A percentile compares a stretch with the other conserved stretches of the same genome.
These are phyloP conservation scores for Exophiala sideris DNA, from an alignment of 2,329 filamentous ascomycete genomes.

Conservation along the genomic window DNA sequence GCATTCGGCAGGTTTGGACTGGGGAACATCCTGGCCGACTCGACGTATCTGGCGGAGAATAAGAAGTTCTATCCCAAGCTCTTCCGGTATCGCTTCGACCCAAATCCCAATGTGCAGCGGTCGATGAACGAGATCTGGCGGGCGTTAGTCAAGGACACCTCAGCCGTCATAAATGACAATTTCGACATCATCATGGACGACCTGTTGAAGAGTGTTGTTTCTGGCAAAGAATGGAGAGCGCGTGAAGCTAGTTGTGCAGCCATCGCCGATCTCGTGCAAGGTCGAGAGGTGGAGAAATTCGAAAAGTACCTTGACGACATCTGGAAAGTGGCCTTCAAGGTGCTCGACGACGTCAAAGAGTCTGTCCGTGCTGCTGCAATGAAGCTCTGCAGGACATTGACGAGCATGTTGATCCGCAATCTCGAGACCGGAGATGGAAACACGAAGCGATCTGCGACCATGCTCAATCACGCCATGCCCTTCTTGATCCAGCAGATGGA, in stretches of 20 bases:
- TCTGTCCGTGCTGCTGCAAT: constrained; percentile 79
- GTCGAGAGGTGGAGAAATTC: constrained; percentile 71
- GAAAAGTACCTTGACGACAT: constrained; percentile 80
- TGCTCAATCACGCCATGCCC: constrained; percentile 83
- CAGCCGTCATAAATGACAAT: constrained; percentile 69
- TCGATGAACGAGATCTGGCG: constrained; percentile 99
- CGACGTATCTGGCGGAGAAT: constrained; percentile 71
- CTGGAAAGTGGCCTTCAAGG: constrained; percentile 81
- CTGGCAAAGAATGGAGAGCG: constrained; percentile 85
- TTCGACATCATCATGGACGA: constrained; percentile 90
- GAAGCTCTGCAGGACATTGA: constrained; percentile 76
- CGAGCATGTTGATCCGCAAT: constrained; percentile 78
- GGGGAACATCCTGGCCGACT: constrained; percentile 86
- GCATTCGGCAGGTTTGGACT: constrained; percentile 93
- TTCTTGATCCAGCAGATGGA: constrained; percentile 89
- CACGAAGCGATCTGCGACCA: constrained; percentile 65
- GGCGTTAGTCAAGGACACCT: constrained; percentile 85
- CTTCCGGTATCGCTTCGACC: constrained; percentile 91
- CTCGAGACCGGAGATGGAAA: constrained; percentile 71
- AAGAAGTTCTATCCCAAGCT: constrained; percentile 94
- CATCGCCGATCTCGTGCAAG: constrained; percentile 81
- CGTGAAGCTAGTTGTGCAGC: constrained; percentile 90
- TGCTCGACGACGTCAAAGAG: constrained; percentile 93
- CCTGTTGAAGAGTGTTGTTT: constrained; percentile 74
- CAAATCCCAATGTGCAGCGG: constrained; percentile 83